Evolutionary conservation across 768 basidiomycete genomes (phyloP).

Genomic region (Termitomyces sp.): DNA sequence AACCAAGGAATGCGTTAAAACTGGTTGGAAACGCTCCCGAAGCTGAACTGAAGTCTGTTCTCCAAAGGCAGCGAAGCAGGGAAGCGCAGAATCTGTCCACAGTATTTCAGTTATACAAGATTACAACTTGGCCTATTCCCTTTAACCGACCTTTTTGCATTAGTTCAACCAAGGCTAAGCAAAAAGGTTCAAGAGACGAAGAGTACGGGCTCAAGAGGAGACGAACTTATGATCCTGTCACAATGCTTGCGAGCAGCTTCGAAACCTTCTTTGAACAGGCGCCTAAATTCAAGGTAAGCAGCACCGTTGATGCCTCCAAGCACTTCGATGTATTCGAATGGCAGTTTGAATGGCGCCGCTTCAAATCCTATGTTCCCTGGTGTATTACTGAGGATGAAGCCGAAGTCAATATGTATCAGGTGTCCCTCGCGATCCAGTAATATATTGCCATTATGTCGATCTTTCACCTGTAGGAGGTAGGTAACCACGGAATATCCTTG

Average conservation of each 20-base stretch:
- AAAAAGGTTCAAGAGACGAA: slow-evolving; percentile 7
- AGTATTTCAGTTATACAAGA: background rate
- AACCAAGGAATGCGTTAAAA: slow-evolving; percentile 79
- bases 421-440: slow-evolving; percentile 94
- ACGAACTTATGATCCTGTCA: slow-evolving; percentile 89
- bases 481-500: slow-evolving; percentile 92
- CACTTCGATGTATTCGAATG: slow-evolving; percentile 94
- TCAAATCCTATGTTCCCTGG: slow-evolving; percentile 98
- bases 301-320: slow-evolving; percentile 81
- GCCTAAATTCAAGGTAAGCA: slow-evolving; percentile 80
- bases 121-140: background rate
- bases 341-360: slow-evolving; percentile 98
- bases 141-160: slow-evolving; percentile 82
- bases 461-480: slow-evolving; percentile 97
- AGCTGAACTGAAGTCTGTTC: slow-evolving; percentile 88
- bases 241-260: slow-evolving; percentile 94
- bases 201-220: background rate
- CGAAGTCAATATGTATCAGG: slow-evolving; percentile 96
- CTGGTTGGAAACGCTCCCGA: slow-evolving; percentile 92
- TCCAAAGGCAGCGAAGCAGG: slow-evolving; percentile 88
- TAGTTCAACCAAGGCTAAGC: slow-evolving; percentile 76
- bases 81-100: slow-evolving; percentile 74
- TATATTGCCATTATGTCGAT: slow-evolving; percentile 98
- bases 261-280: slow-evolving; percentile 89
- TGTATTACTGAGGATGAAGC: slow-evolving; percentile 95